Evolutionary conservation across 495 filamentous ascomycete species (phyloP), one percentile per base, ranked within the genome.

Genomic region (Haplographium delicatum): DNA sequence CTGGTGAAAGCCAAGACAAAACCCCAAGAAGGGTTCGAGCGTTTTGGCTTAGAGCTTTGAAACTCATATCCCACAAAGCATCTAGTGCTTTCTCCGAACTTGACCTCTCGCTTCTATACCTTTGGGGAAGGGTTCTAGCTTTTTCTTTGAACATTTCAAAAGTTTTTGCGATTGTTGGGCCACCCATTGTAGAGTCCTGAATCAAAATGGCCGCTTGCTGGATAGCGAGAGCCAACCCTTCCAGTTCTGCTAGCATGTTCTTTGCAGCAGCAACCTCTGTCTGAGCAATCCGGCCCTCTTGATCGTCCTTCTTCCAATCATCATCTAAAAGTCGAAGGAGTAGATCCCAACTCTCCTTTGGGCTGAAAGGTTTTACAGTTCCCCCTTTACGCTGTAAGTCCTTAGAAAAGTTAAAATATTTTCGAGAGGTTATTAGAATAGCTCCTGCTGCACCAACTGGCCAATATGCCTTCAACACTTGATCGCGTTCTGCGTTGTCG

Each of bases 351-450:
- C 30, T 25, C 26, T 47, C 30, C 13, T 15, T 24, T 13, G 22
- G 30, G 16, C 8, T 47, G 26, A 47, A 47, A 3, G 30, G 45
- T 18, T 38, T 47, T 5, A 47, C 23, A n/a, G 45, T 47, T 10
- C 24, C 45, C 0, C 45, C 45, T 20, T 27, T 56, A 30, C 38
- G 48, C 10, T 25, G 33, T 5, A 19, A n/a, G 18, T 56, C 53
- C 9, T 51, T 51, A 5, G 16, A 8, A 42, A 56, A 51, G 45
- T 51, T 56, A 44, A 45, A 44, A 30, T 51, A 56, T 25, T 39
- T 44, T 13, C 53, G 38, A 20, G 47, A 52, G 25, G 46, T 56
- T 3, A 40, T 53, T 6, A 51, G 33, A 33, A 43, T 34, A 16
- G 44, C 31, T 13, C 41, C 43, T 4, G 16, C 47, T 9, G 30